Conservation (phyloP, 257 asterid genomes). For the Petunia axillaris region DNA sequence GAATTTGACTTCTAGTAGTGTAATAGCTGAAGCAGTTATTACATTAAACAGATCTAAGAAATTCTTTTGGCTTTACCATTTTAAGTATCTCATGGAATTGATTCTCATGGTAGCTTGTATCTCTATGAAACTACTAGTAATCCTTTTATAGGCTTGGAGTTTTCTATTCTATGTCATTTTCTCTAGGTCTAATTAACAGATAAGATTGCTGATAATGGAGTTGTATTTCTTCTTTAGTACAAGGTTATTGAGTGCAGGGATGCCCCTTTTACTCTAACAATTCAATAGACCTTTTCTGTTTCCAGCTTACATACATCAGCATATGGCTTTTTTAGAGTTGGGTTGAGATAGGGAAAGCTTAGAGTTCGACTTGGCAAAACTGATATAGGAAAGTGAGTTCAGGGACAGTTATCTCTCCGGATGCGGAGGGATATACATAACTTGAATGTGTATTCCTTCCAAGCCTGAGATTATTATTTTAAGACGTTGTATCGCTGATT, state of each 20-base stretch:
- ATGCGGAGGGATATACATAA: neutral
- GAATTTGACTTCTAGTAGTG: too few species aligned
- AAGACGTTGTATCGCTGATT: neutral
- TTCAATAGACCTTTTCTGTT: neutral
- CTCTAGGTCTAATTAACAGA: neutral
- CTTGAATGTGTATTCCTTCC: neutral
- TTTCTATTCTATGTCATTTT: neutral
- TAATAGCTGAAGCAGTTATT: neutral
- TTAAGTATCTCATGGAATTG: conserved; percentile 7
- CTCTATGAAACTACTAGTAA: too few species aligned
- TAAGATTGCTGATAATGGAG: conserved; percentile 1
- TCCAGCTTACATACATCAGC: neutral
- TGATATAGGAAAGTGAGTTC: neutral
- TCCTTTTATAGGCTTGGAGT: neutral
- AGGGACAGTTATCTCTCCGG: neutral
- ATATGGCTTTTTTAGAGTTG: neutral
- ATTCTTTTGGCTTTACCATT: neutral
- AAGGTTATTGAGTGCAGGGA: neutral
- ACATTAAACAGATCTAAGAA: neutral
- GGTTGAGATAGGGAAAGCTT: neutral
- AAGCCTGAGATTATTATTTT: neutral
- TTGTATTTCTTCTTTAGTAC: neutral
- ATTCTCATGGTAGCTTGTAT: neutral
- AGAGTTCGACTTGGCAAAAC: neutral
- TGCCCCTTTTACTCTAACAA: neutral